Conservation (phyloP, 2,329 filamentous ascomycete species). For the Fusarium irregulare region DNA sequence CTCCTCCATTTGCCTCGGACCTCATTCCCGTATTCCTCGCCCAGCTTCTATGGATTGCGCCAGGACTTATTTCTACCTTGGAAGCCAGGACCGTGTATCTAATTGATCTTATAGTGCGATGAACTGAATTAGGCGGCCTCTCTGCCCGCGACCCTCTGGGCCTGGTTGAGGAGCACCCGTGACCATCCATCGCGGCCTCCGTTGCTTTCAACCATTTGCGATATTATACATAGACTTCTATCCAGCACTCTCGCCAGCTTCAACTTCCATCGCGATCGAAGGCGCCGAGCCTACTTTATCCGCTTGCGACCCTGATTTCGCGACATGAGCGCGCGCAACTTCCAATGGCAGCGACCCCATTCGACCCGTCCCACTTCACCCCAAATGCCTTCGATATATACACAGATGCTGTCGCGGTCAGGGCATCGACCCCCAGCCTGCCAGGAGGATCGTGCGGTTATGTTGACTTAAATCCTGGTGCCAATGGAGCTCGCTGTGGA, state of each 20-base stretch:
- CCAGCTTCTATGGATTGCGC: conserved; percentile 27
- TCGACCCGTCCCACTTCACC: conserved; percentile 58
- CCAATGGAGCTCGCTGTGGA: conserved; percentile 65
- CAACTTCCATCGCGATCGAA: background rate
- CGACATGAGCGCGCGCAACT: conserved; percentile 46
- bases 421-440: conserved; percentile 50
- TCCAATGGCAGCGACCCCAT: conserved; percentile 65
- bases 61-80: conserved; percentile 8
- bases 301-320: conserved; percentile 25
- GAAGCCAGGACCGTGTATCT: conserved; percentile 19
- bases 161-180: conserved; percentile 48
- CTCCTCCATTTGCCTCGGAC: conserved; percentile 19
- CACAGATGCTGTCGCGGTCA: conserved; percentile 56
- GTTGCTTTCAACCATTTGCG: conserved; percentile 23
- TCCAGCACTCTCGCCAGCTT: background rate
- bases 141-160: conserved; percentile 51
- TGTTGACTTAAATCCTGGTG: conserved; percentile 64
- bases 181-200: conserved; percentile 34
- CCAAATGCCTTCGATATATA: conserved; percentile 67
- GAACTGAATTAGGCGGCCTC: conserved; percentile 50
- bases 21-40: conserved; percentile 6
- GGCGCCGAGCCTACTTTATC: conserved; percentile 16
- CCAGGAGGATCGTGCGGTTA: conserved; percentile 69
- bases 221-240: conserved; percentile 4
- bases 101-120: conserved; percentile 47